Conservation (phyloP, 2,329 filamentous ascomycete genomes). For the Aaosphaeria arxii region DNA sequence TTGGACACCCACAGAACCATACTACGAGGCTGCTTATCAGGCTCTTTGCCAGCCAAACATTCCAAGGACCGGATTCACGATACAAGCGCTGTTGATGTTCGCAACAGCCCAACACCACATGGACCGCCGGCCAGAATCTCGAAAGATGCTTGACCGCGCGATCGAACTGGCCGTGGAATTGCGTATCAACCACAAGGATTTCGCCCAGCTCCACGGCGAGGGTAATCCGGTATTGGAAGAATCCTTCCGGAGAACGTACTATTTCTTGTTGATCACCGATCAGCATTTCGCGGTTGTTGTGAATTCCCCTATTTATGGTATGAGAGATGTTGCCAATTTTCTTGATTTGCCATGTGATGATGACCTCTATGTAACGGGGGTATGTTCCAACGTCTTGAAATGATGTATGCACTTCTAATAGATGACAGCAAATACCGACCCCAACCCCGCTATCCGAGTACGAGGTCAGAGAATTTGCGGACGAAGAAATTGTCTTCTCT, state of each 20-base stretch:
- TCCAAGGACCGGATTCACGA: conserved; percentile 48
- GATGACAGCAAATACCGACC: conserved; percentile 25
- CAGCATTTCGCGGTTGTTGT: conserved; percentile 78
- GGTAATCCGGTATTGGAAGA: conserved; percentile 71
- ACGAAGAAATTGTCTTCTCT: conserved; percentile 70
- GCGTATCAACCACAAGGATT: conserved; percentile 71
- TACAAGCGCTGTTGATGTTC: conserved; percentile 75
- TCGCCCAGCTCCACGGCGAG: conserved; percentile 61
- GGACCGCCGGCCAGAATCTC: conserved; percentile 64
- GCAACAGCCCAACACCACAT: conserved; percentile 77
- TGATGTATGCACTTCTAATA: neutral
- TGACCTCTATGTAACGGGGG: conserved; percentile 53
- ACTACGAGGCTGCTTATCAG: conserved; percentile 18
- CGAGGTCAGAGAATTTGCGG: conserved; percentile 69
- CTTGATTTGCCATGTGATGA: conserved; percentile 81
- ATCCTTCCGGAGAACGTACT: conserved; percentile 84
- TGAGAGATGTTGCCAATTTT: conserved; percentile 62
- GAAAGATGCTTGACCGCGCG: conserved; percentile 64
- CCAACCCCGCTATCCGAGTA: conserved; percentile 64
- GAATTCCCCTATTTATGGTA: conserved; percentile 63
- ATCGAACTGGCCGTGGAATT: conserved; percentile 71
- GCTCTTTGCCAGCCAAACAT: conserved; percentile 16
- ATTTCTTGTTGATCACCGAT: conserved; percentile 73
- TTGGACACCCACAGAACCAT: conserved; percentile 25
- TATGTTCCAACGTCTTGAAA: conserved; percentile 13